phyloP scores from a whole-genome alignment of 139 green algal species.

The Chlamydomonas sp. region DNA sequence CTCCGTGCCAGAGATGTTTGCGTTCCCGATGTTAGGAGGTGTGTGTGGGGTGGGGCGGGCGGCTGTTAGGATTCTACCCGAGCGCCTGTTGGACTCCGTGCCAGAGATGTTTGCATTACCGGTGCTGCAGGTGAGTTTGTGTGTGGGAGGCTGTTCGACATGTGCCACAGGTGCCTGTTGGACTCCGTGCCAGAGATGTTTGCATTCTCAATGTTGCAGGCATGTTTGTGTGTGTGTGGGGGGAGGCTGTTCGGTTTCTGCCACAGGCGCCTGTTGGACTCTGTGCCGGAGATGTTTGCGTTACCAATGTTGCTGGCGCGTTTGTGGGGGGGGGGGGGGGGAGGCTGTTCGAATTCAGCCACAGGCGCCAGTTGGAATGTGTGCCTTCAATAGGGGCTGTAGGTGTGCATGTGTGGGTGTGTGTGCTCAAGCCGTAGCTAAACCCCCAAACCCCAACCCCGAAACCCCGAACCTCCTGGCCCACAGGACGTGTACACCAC shows the following conservation, averaged over 20 bases:
- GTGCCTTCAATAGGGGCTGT: neutral
- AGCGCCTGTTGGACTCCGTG: conserved; percentile 46
- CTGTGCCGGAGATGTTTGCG: conserved; percentile 59
- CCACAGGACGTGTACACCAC: conserved; percentile 7
- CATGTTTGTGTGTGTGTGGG: no score
- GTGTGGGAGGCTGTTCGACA: neutral
- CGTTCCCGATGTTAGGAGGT: neutral
- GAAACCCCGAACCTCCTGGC: no score
- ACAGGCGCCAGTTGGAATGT: no score
- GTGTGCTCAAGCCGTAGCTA: no score
- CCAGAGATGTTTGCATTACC: conserved; percentile 70
- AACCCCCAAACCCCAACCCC: no score
- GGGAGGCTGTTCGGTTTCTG: conserved; percentile 66
- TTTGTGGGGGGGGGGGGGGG: no score
- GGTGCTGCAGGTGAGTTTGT: conserved; percentile 40
- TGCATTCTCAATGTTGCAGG: conserved; percentile 6
- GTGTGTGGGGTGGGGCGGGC: no score
- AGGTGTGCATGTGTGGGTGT: neutral
- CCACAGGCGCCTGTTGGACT: conserved; percentile 44
- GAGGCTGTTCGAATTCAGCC: neutral
- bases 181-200: no score
- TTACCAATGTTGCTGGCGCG: conserved; percentile 51
- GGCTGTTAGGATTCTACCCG: neutral
- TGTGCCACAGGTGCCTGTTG: no score
- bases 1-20: no score